These are phyloP conservation scores for Flammula alnicola DNA, from an alignment of 1,284 basidiomycete species.

Conservation along the genomic window DNA sequence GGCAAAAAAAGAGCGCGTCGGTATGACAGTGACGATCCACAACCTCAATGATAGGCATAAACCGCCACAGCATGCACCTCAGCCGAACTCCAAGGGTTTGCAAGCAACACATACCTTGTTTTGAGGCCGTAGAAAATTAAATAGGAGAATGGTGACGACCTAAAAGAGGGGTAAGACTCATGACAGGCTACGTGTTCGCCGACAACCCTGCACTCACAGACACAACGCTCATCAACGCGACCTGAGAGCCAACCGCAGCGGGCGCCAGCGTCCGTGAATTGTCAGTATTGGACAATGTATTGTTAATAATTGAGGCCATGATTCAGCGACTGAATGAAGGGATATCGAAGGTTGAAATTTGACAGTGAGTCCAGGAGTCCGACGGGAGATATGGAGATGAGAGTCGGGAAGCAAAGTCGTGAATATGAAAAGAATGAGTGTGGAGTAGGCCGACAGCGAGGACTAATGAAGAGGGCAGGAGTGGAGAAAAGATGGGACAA, in stretches of 20 bases:
- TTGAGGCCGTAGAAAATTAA: constrained; percentile 79
- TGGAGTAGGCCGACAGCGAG: too few species aligned
- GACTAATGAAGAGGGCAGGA: too few species aligned
- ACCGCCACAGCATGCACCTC: not conserved
- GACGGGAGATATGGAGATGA: too few species aligned
- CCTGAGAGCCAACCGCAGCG: constrained; percentile 83
- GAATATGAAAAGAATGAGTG: constrained; percentile 16
- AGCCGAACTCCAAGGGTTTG: not conserved
- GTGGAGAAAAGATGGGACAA: constrained; percentile 20
- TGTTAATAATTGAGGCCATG: constrained; percentile 31
- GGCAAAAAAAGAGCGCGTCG: constrained; percentile 11
- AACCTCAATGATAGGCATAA: not conserved
- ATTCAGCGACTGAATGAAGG: constrained; percentile 7
- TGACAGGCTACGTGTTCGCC: not conserved
- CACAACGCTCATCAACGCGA: constrained; percentile 70
- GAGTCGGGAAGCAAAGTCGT: constrained; percentile 8
- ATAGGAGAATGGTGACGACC: constrained; percentile 69
- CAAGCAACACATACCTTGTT: constrained; percentile 77
- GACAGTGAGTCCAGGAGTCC: too few species aligned
- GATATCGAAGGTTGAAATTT: constrained; percentile 9
- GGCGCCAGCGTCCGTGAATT: constrained; percentile 71
- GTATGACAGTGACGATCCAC: not conserved
- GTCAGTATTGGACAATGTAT: constrained; percentile 49
- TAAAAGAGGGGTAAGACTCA: constrained; percentile 26
- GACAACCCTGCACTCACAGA: constrained; percentile 52